Evolutionary conservation across 2,329 filamentous ascomycete species (phyloP).

Genomic region (Xylariaceae sp.): DNA sequence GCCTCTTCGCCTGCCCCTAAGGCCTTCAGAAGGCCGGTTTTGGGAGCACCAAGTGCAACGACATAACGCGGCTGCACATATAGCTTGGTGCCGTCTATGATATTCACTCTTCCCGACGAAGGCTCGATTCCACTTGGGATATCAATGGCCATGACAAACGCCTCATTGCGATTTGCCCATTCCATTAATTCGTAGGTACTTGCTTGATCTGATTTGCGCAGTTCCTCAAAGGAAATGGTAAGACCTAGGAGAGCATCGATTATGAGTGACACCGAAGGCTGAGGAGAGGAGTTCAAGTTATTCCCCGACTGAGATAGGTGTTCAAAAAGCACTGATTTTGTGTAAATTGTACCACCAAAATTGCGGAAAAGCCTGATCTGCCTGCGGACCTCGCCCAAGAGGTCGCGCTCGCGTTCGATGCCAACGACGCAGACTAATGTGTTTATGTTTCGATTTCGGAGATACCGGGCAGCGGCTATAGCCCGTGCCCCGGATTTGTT

Average conservation of each 20-base stretch:
- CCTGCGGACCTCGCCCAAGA: constrained; percentile 73
- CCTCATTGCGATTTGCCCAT: constrained; percentile 86
- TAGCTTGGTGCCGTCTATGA: constrained; percentile 70
- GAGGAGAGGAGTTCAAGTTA: constrained; percentile 28
- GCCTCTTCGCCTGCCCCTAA: constrained; percentile 57
- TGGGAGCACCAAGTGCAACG: constrained; percentile 80
- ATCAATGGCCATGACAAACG: constrained; percentile 81
- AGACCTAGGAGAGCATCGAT: constrained; percentile 86
- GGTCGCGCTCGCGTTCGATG: constrained; percentile 74
- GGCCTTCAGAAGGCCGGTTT: constrained; percentile 76
- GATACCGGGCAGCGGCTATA: constrained; percentile 78
- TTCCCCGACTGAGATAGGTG: constrained; percentile 48
- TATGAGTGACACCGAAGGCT: constrained; percentile 31
- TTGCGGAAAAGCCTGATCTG: constrained; percentile 82
- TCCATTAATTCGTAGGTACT: constrained; percentile 86
- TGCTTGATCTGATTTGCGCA: constrained; percentile 76
- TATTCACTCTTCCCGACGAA: constrained; percentile 61
- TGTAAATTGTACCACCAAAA: constrained; percentile 70
- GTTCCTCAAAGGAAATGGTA: constrained; percentile 82
- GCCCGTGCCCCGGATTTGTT: constrained; percentile 84
- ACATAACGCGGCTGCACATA: constrained; percentile 80
- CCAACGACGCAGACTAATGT: constrained; percentile 81
- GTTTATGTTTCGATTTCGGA: constrained; percentile 76
- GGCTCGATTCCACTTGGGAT: constrained; percentile 86
- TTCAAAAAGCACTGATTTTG: constrained; percentile 59